phyloP scores from a whole-genome alignment of 768 basidiomycete genomes.

The Auricularia sp. region DNA sequence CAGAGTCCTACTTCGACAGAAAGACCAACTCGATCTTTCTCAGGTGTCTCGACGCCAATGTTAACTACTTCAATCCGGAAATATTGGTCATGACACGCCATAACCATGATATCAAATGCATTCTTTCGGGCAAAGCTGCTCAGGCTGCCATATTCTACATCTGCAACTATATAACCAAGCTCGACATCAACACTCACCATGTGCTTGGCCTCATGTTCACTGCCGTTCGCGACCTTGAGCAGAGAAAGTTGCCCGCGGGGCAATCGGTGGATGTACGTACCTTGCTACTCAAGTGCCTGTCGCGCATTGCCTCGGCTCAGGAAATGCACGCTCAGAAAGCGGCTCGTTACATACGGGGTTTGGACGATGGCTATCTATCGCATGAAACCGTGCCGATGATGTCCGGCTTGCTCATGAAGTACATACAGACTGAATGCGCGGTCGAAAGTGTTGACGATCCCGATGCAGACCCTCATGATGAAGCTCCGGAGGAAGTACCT shows the following conservation, averaged over 20 bases:
- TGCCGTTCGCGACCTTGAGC: conserved; percentile 11
- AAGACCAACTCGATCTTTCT: conserved; percentile 23
- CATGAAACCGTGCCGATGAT: conserved; percentile 21
- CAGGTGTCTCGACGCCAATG: conserved; percentile 17
- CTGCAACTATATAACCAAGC: conserved; percentile 27
- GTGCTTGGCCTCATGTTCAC: conserved; percentile 17
- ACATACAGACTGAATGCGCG: no score
- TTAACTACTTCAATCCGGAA: conserved; percentile 25
- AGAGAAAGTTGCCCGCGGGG: neutral
- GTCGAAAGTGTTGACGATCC: neutral
- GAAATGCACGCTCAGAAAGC: conserved; percentile 28
- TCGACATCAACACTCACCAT: conserved; percentile 19
- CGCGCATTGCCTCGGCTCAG: conserved; percentile 20
- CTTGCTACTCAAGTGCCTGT: conserved; percentile 23
- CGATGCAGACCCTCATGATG: neutral
- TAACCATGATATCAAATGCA: conserved; percentile 27
- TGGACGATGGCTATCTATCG: conserved; percentile 19
- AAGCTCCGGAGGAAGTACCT: neutral
- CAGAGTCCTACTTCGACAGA: conserved; percentile 19
- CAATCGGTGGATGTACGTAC: conserved; percentile 10
- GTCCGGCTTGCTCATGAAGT: conserved; percentile 10
- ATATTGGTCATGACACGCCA: conserved; percentile 25
- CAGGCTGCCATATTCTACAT: conserved; percentile 30
- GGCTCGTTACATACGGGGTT: conserved; percentile 19
- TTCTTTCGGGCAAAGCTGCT: conserved; percentile 23